Conservation (phyloP, 306 rosid species). For the Lathyrus sativus region DNA sequence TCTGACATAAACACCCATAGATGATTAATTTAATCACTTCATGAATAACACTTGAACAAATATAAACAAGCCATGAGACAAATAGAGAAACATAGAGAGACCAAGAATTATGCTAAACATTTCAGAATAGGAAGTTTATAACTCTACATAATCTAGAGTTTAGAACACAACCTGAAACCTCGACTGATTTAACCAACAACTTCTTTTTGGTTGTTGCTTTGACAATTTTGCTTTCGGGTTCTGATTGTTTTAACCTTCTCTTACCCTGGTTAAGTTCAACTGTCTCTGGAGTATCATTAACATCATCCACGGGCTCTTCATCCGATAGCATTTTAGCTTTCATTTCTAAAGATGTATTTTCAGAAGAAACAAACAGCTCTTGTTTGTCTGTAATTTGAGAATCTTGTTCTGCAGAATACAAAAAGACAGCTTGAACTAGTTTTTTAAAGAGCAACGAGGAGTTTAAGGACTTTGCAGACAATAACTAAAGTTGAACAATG, state of each 20-base stretch:
- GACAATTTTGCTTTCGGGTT: constrained; percentile 43
- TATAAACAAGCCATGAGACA: constrained; percentile 26
- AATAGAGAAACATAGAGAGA: background rate
- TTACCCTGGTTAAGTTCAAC: constrained; percentile 42
- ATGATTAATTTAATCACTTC: constrained; percentile 22
- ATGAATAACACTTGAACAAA: constrained; percentile 24
- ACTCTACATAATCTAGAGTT: constrained; percentile 33
- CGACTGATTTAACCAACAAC: constrained; percentile 49
- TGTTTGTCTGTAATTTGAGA: constrained; percentile 45
- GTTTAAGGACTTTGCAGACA: background rate
- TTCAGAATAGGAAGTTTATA: constrained; percentile 20
- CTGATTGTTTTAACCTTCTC: constrained; percentile 51
- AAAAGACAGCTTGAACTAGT: constrained; percentile 27
- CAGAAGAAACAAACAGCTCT: constrained; percentile 42
- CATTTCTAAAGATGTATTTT: constrained; percentile 38
- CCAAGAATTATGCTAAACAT: background rate
- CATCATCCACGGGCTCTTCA: constrained; percentile 47
- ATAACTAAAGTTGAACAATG: constrained; percentile 1
- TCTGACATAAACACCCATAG: constrained; percentile 44
- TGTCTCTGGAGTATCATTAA: constrained; percentile 45
- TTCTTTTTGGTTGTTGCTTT: constrained; percentile 48
- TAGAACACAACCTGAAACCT: constrained; percentile 56
- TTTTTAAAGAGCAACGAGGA: background rate
- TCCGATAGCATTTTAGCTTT: constrained; percentile 37
- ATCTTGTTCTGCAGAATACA: constrained; percentile 58